phyloP scores from a whole-genome alignment of 331 rosid species.

The Erythrophleum ivorense region DNA sequence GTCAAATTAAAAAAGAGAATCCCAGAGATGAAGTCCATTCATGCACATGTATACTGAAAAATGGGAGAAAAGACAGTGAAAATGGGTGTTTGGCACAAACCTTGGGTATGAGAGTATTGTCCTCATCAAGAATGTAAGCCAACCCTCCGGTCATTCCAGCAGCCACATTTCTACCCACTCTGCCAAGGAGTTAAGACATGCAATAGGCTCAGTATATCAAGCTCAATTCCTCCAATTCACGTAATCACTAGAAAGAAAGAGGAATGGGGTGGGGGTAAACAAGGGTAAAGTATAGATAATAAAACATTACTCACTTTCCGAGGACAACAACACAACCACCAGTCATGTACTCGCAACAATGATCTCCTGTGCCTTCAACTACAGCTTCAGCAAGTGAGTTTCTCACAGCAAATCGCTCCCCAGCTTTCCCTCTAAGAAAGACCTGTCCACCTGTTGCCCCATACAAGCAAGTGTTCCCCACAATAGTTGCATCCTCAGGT shows the following conservation, averaged over 20 bases:
- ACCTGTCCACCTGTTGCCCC: slow-evolving; percentile 99
- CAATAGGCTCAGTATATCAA: slow-evolving; percentile 25
- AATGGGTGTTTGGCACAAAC: slow-evolving; percentile 48
- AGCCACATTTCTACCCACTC: slow-evolving; percentile 99
- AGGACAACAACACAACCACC: slow-evolving; percentile 95
- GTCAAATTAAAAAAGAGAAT: slow-evolving; percentile 7
- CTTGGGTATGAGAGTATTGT: slow-evolving; percentile 84
- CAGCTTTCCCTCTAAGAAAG: slow-evolving; percentile 95
- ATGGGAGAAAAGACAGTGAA: slow-evolving; percentile 13
- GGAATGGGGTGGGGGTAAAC: background rate
- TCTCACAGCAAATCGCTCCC: slow-evolving; percentile 97
- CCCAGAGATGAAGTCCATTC: background rate
- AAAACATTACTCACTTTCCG: slow-evolving; percentile 84
- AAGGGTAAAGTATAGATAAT: slow-evolving; percentile 19
- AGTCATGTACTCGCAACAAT: slow-evolving; percentile 98
- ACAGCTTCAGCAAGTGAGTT: slow-evolving; percentile 98
- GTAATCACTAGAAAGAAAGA: slow-evolving; percentile 2
- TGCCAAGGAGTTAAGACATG: slow-evolving; percentile 50
- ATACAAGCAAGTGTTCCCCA: slow-evolving; percentile 98
- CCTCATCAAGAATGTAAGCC: slow-evolving; percentile 96
- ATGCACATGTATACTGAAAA: slow-evolving; percentile 9
- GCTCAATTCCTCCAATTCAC: slow-evolving; percentile 27
- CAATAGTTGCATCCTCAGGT: slow-evolving; percentile 97
- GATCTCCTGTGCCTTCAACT: slow-evolving; percentile 99
- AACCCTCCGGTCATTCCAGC: slow-evolving; percentile 99